These are phyloP conservation scores for Lycium ferocissimum DNA, from an alignment of 257 asterid genomes.

Conservation along the genomic window DNA sequence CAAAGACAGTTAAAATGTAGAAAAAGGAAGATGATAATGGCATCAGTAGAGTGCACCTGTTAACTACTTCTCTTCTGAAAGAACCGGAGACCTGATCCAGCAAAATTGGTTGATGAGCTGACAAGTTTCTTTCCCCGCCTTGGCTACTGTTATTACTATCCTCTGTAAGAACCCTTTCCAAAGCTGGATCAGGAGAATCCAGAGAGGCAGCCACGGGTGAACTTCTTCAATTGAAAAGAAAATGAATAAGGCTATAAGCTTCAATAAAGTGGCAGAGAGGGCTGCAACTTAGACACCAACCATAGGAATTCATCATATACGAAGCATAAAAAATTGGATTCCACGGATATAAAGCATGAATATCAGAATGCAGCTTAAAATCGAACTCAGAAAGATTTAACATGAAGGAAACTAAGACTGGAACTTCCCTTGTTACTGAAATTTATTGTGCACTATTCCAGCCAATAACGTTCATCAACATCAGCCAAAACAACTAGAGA, in stretches of 20 bases:
- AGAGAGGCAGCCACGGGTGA: constrained; percentile 37
- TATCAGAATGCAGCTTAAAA: constrained; percentile 19
- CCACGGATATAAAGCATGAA: background rate
- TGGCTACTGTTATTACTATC: constrained; percentile 43
- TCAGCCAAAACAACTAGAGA: constrained; percentile 9
- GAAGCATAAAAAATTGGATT: background rate
- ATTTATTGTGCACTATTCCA: background rate
- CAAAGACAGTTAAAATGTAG: background rate
- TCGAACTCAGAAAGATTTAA: background rate
- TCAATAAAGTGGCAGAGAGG: constrained; percentile 12
- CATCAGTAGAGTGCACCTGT: constrained; percentile 50
- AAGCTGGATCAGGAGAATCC: constrained; percentile 42
- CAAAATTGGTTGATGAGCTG: constrained; percentile 42
- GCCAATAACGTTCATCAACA: background rate
- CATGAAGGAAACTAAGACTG: background rate
- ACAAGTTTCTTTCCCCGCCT: constrained; percentile 45
- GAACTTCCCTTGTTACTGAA: background rate
- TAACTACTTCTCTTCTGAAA: constrained; percentile 54
- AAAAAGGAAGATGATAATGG: background rate
- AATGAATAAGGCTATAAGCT: background rate
- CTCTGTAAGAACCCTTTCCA: constrained; percentile 39
- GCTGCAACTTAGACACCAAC: constrained; percentile 7
- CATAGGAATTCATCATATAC: constrained; percentile 16
- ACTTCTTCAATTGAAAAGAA: constrained; percentile 35
- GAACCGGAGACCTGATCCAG: constrained; percentile 55